A percentile compares a stretch with the other conserved stretches of the same genome.
phyloP scores from a whole-genome alignment of 2,329 filamentous ascomycete genomes.

The Talaromyces sp. region DNA sequence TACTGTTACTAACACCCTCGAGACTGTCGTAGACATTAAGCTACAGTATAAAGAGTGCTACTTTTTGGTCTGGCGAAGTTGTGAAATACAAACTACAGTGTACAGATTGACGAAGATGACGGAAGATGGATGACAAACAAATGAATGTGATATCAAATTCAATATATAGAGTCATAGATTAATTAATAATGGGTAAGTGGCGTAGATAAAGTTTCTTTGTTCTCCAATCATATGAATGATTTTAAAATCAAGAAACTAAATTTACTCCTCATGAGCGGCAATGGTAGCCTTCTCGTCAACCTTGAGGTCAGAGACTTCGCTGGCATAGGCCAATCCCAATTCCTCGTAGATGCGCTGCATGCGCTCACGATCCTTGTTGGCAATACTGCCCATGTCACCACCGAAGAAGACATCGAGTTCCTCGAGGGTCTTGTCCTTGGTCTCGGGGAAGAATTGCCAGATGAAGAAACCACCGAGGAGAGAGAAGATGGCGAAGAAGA shows the following conservation, averaged over 20 bases:
- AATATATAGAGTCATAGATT: constrained; percentile 5
- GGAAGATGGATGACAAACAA: neutral
- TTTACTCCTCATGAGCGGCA: constrained; percentile 15
- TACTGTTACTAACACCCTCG: no score
- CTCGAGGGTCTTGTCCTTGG: constrained; percentile 19
- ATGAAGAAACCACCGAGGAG: constrained; percentile 21
- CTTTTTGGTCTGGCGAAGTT: neutral
- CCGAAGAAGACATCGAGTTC: constrained; percentile 19
- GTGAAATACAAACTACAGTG: neutral
- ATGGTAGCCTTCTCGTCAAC: neutral
- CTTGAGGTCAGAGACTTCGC: constrained; percentile 14
- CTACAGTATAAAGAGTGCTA: neutral
- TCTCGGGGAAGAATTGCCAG: constrained; percentile 24
- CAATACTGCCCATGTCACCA: constrained; percentile 18
- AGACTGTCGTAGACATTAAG: neutral
- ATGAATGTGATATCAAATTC: constrained; percentile 3
- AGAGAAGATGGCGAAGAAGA: constrained; percentile 34
- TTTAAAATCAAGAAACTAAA: neutral
- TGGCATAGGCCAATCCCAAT: constrained; percentile 11
- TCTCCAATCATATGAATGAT: neutral
- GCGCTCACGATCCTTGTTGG: constrained; percentile 14
- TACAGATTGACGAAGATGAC: neutral
- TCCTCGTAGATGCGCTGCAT: constrained; percentile 19
- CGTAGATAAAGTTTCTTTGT: neutral
- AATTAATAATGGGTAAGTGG: neutral